These are phyloP conservation scores for Hyaloscypha variabilis DNA, from an alignment of 495 filamentous ascomycete genomes.

Conservation along the genomic window DNA sequence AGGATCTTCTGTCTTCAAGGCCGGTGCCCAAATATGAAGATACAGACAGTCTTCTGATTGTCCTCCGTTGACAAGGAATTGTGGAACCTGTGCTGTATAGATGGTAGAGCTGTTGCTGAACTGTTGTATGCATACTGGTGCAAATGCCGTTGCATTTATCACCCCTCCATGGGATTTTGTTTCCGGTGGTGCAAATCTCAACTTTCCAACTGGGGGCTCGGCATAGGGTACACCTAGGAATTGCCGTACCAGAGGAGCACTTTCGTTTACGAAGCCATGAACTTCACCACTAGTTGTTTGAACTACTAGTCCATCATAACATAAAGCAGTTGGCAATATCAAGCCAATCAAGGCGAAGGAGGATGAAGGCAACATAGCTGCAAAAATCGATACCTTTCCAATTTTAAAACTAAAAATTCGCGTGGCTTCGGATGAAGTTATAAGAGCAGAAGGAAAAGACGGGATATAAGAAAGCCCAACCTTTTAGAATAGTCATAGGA, in stretches of 20 bases:
- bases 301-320: conserved; percentile 18
- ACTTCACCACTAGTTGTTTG: conserved; percentile 40
- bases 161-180: conserved; percentile 43
- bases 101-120: conserved; percentile 29
- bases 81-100: conserved; percentile 37
- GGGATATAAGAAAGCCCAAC: too few species aligned
- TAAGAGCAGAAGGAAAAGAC: too few species aligned
- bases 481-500: too few species aligned
- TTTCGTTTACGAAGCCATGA: conserved; percentile 40
- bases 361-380: too few species aligned
- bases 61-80: conserved; percentile 49
- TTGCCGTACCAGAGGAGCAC: conserved; percentile 38
- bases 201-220: conserved; percentile 55
- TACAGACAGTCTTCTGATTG: conserved; percentile 64
- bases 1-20: conserved; percentile 30
- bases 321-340: too few species aligned
- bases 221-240: conserved; percentile 72
- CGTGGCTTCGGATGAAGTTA: too few species aligned
- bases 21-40: conserved; percentile 56
- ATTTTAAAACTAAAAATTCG: too few species aligned
- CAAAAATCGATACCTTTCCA: too few species aligned
- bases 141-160: conserved; percentile 44
- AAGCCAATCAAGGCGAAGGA: too few species aligned
- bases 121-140: conserved; percentile 55
- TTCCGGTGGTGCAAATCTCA: conserved; percentile 59